Evolutionary conservation across 2,329 filamentous ascomycete species (phyloP), one percentile per base, ranked within the genome.

Genomic region (Ceratocystis huliohia): DNA sequence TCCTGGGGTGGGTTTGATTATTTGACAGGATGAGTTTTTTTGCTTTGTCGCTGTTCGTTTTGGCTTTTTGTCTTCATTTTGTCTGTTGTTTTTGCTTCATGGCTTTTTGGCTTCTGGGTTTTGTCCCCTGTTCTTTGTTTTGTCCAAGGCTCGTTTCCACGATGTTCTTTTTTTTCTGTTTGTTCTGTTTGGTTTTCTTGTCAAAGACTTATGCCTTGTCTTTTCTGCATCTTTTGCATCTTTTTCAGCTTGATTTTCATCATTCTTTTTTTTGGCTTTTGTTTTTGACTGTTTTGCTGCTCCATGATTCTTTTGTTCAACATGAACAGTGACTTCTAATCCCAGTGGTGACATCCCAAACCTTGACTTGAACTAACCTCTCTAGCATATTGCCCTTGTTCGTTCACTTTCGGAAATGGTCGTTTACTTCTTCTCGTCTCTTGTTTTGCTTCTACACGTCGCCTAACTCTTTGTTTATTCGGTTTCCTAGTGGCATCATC

Each of bases 241-340:
- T 15, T 28, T 25, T 63, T 22, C 25, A 63, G 61, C 44, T 63
- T 63, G 61, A 63, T 44, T 44, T 44, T 63, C 61, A 45, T 44
- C 61, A 45, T 63, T 61, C 30, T 61, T 30, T 17, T 48, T 56
- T 41, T 25, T 13, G 15, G 20, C 25, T 17, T 45, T 59, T 56
- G n/a, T 65, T 63, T 37, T 33, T 48, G 33, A 17, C 44, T 22
- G 6, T 50, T 63, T 48, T 63, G 46, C 44, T 50, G 20, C 20
- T n/a, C 33, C 17, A 28, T 20, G 13, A 48, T 63, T 8, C 48
- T 50, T 63, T 46, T 41, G 10, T 17, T 46, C 37, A 41, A 41
- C 37, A 15, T 41, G 10, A 6, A 63, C 22, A 57, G 56, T 59
- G 56, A 59, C 28, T 48, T 48, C 48, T 28, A 53, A 53, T 25